A percentile compares a stretch with the other conserved stretches of the same genome.
These are phyloP conservation scores for Trichoderma lentiforme DNA, from an alignment of 2,329 filamentous ascomycete genomes.

Conservation along the genomic window DNA sequence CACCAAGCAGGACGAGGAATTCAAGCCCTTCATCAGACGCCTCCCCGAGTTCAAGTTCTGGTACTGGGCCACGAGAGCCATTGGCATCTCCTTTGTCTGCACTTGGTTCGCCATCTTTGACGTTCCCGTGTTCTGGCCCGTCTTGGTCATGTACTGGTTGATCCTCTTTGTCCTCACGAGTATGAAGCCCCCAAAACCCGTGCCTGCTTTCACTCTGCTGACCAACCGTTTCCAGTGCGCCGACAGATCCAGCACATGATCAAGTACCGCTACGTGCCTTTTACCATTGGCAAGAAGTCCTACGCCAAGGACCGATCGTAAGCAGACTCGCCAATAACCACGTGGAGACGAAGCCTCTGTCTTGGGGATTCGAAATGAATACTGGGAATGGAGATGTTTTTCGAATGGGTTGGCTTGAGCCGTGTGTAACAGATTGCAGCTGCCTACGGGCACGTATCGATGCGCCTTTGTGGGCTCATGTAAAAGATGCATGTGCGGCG, in stretches of 20 bases:
- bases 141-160: slow-evolving; percentile 97
- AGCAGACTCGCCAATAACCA: not conserved
- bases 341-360: not conserved
- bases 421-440: not conserved
- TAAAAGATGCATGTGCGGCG: not conserved
- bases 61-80: slow-evolving; percentile 88
- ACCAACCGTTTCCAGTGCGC: slow-evolving; percentile 63
- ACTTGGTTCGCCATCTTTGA: slow-evolving; percentile 94
- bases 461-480: not conserved
- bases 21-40: slow-evolving; percentile 92
- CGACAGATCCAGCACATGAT: slow-evolving; percentile 99
- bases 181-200: slow-evolving; percentile 47
- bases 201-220: not conserved
- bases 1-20: slow-evolving; percentile 95
- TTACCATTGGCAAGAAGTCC: slow-evolving; percentile 83
- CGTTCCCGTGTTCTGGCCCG: slow-evolving; percentile 97
- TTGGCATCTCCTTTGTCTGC: slow-evolving; percentile 79
- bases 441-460: not conserved
- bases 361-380: not conserved
- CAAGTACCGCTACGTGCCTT: slow-evolving; percentile 98
- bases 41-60: slow-evolving; percentile 99
- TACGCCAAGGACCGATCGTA: slow-evolving; percentile 64
- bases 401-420: not conserved
- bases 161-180: slow-evolving; percentile 94
- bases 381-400: not conserved